Conservation (phyloP, 768 basidiomycete species). For the Amanita subjunquillea region DNA sequence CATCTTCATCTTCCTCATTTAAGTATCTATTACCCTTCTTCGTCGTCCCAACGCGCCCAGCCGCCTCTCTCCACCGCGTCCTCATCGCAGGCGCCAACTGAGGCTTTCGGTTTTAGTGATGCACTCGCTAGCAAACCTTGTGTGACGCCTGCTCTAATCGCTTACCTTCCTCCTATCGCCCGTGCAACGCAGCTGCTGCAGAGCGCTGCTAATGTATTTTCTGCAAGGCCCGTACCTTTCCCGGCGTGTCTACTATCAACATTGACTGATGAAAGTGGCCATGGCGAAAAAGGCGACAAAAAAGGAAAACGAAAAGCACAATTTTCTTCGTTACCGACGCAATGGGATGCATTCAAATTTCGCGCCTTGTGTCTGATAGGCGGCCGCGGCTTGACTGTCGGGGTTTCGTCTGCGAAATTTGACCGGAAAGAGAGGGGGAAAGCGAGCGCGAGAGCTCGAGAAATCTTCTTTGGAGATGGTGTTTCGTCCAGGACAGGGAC, state of each 20-base stretch:
- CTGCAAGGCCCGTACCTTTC: constrained; percentile 16
- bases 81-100: constrained; percentile 6
- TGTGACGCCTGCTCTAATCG: constrained; percentile 21
- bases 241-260: constrained; percentile 4
- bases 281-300: background rate
- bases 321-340: background rate
- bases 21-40: constrained; percentile 18
- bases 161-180: constrained; percentile 21
- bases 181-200: constrained; percentile 18
- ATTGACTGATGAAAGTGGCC: background rate
- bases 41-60: constrained; percentile 9
- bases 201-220: constrained; percentile 15
- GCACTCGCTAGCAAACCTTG: constrained; percentile 12
- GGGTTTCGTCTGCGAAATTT: constrained; percentile 2
- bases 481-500: background rate
- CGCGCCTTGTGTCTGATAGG: constrained; percentile 2
- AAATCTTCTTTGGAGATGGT: constrained; percentile 3
- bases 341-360: constrained; percentile 1
- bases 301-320: constrained; percentile 1
- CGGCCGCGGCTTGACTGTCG: background rate
- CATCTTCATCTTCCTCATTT: constrained; percentile 18
- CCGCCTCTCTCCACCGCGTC: background rate
- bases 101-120: background rate
- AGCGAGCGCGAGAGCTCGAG: constrained; percentile 9
- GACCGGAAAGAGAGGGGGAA: constrained; percentile 13